Conservation (phyloP, 2,329 filamentous ascomycete species). For the Chaetomiaceae sp. region DNA sequence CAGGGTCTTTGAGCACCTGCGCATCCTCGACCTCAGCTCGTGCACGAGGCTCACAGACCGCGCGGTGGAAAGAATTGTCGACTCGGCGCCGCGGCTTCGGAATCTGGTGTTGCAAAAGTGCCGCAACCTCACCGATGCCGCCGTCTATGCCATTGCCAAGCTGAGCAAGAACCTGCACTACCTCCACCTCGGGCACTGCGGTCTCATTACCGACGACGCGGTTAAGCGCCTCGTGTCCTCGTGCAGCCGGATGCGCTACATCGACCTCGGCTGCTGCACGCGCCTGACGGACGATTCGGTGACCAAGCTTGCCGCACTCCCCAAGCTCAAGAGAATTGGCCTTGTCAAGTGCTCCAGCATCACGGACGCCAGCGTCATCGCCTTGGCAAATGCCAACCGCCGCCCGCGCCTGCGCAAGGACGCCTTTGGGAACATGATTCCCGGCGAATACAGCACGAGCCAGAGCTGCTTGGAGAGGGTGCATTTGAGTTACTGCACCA, state of each 20-base stretch:
- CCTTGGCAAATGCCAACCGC: constrained; percentile 66
- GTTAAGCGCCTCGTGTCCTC: constrained; percentile 75
- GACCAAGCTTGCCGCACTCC: constrained; percentile 72
- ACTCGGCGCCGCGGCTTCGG: constrained; percentile 76
- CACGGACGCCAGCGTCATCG: constrained; percentile 82
- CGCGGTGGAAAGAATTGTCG: constrained; percentile 82
- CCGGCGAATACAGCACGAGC: constrained; percentile 44
- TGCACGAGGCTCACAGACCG: constrained; percentile 79
- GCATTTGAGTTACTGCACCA: constrained; percentile 90
- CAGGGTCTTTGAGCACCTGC: constrained; percentile 73
- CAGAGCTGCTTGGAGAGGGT: constrained; percentile 77
- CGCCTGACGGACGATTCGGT: constrained; percentile 85
- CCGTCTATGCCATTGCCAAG: constrained; percentile 79
- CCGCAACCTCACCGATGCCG: constrained; percentile 80
- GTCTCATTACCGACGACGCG: constrained; percentile 81
- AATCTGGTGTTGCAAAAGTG: constrained; percentile 96
- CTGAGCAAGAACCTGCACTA: constrained; percentile 96
- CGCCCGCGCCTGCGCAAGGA: constrained; percentile 45
- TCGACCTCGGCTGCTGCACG: constrained; percentile 91
- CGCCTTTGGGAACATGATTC: constrained; percentile 38
- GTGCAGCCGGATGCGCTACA: constrained; percentile 94
- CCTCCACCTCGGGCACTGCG: constrained; percentile 90
- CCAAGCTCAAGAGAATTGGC: constrained; percentile 90
- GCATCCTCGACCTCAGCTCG: constrained; percentile 89
- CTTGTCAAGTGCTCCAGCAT: constrained; percentile 90